These are phyloP conservation scores for Hypoxylon fuscum DNA, from an alignment of 495 filamentous ascomycete species.

Conservation along the genomic window DNA sequence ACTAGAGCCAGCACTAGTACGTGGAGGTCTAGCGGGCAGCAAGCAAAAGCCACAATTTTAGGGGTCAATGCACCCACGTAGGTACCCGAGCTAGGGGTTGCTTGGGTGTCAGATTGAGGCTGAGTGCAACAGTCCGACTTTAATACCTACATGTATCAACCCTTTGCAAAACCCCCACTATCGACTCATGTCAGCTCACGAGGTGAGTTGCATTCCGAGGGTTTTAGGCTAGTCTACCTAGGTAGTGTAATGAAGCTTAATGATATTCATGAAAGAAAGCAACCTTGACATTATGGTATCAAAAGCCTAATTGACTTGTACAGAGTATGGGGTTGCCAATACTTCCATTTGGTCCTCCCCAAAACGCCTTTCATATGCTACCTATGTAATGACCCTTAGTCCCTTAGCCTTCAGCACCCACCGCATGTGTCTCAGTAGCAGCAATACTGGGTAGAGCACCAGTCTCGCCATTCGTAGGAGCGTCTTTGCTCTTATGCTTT, in stretches of 20 bases:
- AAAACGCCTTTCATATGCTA: conserved; percentile 22
- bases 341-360: neutral
- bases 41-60: conserved; percentile 27
- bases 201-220: no score
- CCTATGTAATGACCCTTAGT: conserved; percentile 19
- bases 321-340: conserved; percentile 6
- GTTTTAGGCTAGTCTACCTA: no score
- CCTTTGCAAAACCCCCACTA: conserved; percentile 12
- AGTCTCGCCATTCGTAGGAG: conserved; percentile 13
- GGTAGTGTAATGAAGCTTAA: no score
- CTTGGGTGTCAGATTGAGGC: conserved; percentile 25
- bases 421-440: conserved; percentile 12
- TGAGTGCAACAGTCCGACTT: conserved; percentile 8
- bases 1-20: no score
- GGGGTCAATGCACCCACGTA: conserved; percentile 8
- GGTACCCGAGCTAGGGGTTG: conserved; percentile 11
- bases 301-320: no score
- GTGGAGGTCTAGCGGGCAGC: no score
- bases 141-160: no score
- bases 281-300: conserved; percentile 19
- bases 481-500: conserved; percentile 49
- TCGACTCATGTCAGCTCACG: neutral
- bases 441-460: no score
- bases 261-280: neutral
- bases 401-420: conserved; percentile 30